These are phyloP conservation scores for Nitzschia sp. DNA, from an alignment of 108 stramenopile species.

Conservation along the genomic window DNA sequence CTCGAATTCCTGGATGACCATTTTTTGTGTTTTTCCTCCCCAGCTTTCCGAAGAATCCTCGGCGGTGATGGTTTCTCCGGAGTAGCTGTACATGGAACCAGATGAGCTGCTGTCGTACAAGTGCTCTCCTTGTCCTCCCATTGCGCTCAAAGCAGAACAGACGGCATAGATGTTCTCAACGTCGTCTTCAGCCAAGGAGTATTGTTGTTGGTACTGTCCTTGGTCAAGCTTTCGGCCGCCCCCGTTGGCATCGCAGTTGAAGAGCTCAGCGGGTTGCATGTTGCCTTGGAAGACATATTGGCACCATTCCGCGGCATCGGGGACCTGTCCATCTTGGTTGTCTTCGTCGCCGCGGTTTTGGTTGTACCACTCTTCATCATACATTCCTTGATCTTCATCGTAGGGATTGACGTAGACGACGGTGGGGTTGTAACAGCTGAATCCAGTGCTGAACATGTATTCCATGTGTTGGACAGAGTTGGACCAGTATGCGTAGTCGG, in stretches of 20 bases:
- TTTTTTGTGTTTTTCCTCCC: too few species aligned
- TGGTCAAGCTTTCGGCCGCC: conserved; percentile 5
- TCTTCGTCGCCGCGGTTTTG: conserved; percentile 12
- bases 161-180: conserved; percentile 25
- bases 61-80: not conserved
- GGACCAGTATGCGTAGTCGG: not conserved
- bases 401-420: not conserved
- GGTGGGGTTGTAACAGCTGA: conserved; percentile 21
- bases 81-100: conserved; percentile 28
- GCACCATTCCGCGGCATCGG: conserved; percentile 29
- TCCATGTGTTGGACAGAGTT: not conserved
- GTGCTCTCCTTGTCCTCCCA: conserved; percentile 19
- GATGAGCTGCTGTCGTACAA: conserved; percentile 9
- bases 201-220: not conserved
- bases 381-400: not conserved
- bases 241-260: not conserved
- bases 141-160: conserved; percentile 17
- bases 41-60: too few species aligned
- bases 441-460: conserved; percentile 12
- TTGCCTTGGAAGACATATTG: conserved; percentile 5
- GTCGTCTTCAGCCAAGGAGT: conserved; percentile 19
- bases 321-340: not conserved
- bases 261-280: not conserved
- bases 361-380: not conserved
- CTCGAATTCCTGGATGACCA: too few species aligned